Conservation (phyloP, 2,329 filamentous ascomycete species). For the Fusarium armeniacum region DNA sequence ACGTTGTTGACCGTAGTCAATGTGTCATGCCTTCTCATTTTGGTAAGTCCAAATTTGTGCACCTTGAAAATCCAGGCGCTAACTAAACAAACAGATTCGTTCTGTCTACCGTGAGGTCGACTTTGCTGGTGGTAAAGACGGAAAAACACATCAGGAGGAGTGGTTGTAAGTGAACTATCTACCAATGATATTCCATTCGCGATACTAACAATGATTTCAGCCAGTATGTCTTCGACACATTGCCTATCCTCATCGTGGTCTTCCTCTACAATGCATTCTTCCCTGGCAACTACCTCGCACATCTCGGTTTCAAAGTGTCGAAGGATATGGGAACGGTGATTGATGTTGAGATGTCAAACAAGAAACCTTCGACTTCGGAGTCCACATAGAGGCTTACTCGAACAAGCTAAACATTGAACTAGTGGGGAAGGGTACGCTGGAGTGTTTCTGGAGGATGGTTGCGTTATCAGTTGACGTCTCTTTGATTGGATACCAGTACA, state of each 20-base stretch:
- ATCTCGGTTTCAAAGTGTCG: slow-evolving; percentile 36
- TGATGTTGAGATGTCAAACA: not conserved
- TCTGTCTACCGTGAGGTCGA: slow-evolving; percentile 44
- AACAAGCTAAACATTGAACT: accelerated
- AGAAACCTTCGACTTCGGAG: not conserved
- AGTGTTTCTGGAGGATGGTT: not conserved
- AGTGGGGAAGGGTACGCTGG: not conserved
- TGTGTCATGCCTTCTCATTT: slow-evolving; percentile 38
- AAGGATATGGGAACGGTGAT: not conserved
- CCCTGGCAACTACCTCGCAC: slow-evolving; percentile 34
- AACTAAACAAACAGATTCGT: slow-evolving; percentile 22
- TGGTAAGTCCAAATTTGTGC: slow-evolving; percentile 2
- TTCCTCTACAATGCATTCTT: slow-evolving; percentile 43
- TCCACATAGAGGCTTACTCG: not conserved
- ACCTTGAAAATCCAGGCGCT: accelerated
- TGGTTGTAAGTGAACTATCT: slow-evolving; percentile 37
- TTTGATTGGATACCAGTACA: not conserved
- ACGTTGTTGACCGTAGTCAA: slow-evolving; percentile 35
- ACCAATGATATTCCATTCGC: accelerated
- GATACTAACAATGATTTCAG: not conserved
- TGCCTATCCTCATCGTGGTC: slow-evolving; percentile 37
- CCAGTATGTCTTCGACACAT: slow-evolving; percentile 37
- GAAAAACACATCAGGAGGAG: slow-evolving; percentile 36
- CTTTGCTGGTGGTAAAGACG: slow-evolving; percentile 36
- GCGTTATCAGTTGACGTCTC: not conserved